phyloP scores from a whole-genome alignment of 148 eudicot species.

The Vaccinium vitisidaea region DNA sequence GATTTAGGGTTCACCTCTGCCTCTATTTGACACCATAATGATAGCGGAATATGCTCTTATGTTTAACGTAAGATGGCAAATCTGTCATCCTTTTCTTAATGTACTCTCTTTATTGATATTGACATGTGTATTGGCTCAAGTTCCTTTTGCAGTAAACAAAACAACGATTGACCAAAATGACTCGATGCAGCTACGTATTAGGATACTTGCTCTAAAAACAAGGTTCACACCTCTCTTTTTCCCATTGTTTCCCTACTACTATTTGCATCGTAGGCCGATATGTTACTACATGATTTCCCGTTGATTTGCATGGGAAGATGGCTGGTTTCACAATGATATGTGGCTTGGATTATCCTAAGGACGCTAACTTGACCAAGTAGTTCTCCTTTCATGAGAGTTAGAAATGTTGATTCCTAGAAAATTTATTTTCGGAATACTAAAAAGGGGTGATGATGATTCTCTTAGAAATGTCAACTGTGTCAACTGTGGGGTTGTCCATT shows the following conservation, averaged over 20 bases:
- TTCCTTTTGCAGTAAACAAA: slow-evolving; percentile 82
- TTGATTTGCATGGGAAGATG: not conserved
- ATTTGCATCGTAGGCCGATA: not conserved
- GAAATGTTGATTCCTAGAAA: too few species aligned
- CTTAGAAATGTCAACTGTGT: too few species aligned
- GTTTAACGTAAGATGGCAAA: not conserved
- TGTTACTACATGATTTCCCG: not conserved
- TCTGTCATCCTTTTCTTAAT: not conserved
- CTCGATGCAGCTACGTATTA: slow-evolving; percentile 95
- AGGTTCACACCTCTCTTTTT: slow-evolving; percentile 36
- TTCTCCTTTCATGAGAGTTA: not conserved
- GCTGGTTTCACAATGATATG: not conserved
- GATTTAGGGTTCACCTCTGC: not conserved
- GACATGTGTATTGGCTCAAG: slow-evolving; percentile 93
- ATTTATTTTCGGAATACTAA: too few species aligned
- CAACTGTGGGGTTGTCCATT: too few species aligned
- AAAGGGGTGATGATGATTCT: too few species aligned
- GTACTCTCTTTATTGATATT: not conserved
- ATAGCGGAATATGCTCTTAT: not conserved
- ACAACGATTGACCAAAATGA: slow-evolving; percentile 95
- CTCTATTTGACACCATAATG: too few species aligned
- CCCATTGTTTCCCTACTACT: not conserved
- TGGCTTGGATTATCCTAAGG: not conserved
- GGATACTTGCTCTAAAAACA: slow-evolving; percentile 88
- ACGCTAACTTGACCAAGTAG: not conserved